A percentile compares a stretch with the other conserved stretches of the same genome.
These are phyloP conservation scores for Myxozyma sirexii DNA, from an alignment of 805 yeast species.

Conservation along the genomic window DNA sequence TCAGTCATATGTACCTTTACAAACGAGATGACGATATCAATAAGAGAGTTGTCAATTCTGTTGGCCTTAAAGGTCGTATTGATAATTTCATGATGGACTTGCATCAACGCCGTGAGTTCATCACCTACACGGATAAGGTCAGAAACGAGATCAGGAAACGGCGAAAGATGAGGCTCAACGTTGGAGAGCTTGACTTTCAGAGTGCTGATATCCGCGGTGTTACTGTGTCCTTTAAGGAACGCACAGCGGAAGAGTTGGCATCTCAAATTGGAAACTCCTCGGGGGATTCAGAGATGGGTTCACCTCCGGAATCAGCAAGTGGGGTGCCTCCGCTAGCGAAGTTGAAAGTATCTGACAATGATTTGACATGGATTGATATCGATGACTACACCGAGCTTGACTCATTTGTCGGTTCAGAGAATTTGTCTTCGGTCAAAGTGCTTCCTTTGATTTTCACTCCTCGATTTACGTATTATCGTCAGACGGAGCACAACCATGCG, in stretches of 20 bases:
- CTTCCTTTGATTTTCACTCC: constrained; percentile 70
- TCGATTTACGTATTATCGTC: constrained; percentile 66
- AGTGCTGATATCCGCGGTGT: constrained; percentile 70
- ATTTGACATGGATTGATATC: constrained; percentile 65
- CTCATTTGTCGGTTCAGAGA: constrained; percentile 31
- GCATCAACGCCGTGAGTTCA: constrained; percentile 56
- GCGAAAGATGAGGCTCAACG: constrained; percentile 60
- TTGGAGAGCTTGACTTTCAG: constrained; percentile 69
- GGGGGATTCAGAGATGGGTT: constrained; percentile 21
- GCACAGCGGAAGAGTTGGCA: constrained; percentile 49
- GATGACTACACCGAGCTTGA: constrained; percentile 76
- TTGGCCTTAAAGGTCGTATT: constrained; percentile 72
- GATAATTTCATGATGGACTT: constrained; percentile 62
- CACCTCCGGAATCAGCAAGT: constrained; percentile 28
- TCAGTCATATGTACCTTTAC: constrained; percentile 68
- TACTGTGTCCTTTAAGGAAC: constrained; percentile 64
- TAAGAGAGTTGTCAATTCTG: constrained; percentile 49
- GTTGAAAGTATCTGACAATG: constrained; percentile 42
- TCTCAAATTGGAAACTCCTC: constrained; percentile 34
- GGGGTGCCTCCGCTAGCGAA: constrained; percentile 38
- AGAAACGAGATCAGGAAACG: constrained; percentile 29
- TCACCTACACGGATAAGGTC: constrained; percentile 21
- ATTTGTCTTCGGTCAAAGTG: constrained; percentile 49
- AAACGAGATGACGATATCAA: constrained; percentile 51
- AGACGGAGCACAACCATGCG: constrained; percentile 51